These are phyloP conservation scores for Trichophyton equinum DNA, from an alignment of 2,329 filamentous ascomycete genomes.

Conservation along the genomic window DNA sequence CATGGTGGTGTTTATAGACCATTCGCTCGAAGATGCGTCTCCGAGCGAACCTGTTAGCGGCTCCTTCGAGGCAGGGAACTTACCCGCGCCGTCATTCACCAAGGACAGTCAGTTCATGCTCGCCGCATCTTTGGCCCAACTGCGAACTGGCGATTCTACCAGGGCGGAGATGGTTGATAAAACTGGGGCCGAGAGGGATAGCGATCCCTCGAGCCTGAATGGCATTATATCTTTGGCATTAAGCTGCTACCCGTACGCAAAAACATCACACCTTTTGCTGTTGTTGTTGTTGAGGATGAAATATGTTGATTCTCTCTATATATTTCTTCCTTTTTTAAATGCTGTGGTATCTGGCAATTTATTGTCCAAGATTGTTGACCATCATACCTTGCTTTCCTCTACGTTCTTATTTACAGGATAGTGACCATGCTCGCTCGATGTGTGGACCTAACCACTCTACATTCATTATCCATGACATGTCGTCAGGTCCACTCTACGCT, in stretches of 20 bases:
- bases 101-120: neutral
- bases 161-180: slow-evolving; percentile 9
- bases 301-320: neutral
- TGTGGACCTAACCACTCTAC: slow-evolving; percentile 77
- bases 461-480: slow-evolving; percentile 71
- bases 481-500: slow-evolving; percentile 66
- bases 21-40: slow-evolving; percentile 25
- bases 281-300: neutral
- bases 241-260: slow-evolving; percentile 38
- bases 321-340: neutral
- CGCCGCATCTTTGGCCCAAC: neutral
- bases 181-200: neutral
- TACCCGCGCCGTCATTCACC: neutral
- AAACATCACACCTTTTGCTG: neutral
- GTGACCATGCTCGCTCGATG: slow-evolving; percentile 60
- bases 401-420: slow-evolving; percentile 45
- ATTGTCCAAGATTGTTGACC: slow-evolving; percentile 4
- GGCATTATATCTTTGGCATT: slow-evolving; percentile 27
- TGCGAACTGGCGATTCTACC: slow-evolving; percentile 19
- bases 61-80: neutral
- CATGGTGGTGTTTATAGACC: slow-evolving; percentile 40
- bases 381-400: slow-evolving; percentile 7
- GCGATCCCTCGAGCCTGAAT: slow-evolving; percentile 7
- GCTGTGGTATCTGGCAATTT: slow-evolving; percentile 3
- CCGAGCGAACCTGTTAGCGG: neutral